Percentiles rank a stretch among this genome's conserved stretches.
Conservation (phyloP, 2,329 filamentous ascomycete species). For the Aspergillus japonicus region DNA sequence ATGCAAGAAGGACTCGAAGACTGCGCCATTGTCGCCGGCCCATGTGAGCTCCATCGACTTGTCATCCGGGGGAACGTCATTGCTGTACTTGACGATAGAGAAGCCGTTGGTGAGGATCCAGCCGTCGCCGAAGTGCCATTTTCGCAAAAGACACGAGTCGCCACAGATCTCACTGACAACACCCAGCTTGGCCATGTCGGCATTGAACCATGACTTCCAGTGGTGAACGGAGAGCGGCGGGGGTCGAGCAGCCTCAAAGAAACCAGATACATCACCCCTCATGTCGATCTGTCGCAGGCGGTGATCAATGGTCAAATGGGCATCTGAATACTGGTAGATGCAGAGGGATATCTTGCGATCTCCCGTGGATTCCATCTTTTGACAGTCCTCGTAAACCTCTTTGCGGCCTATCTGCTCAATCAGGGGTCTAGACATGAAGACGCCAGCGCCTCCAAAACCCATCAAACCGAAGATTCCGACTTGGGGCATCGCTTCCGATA, state of each 20-base stretch:
- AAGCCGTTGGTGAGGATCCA: conserved; percentile 60
- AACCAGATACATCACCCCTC: conserved; percentile 55
- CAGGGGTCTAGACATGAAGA: conserved; percentile 58
- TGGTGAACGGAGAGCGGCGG: conserved; percentile 60
- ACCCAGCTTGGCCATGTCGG: conserved; percentile 52
- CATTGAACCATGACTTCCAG: conserved; percentile 62
- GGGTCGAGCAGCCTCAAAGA: conserved; percentile 57
- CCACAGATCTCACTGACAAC: conserved; percentile 55
- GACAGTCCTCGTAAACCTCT: conserved; percentile 49
- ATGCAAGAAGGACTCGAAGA: conserved; percentile 49
- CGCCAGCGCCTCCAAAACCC: conserved; percentile 61
- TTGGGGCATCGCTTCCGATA: conserved; percentile 57
- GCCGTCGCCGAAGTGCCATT: conserved; percentile 50
- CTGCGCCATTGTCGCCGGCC: conserved; percentile 46
- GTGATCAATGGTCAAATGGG: conserved; percentile 56
- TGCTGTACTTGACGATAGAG: conserved; percentile 54
- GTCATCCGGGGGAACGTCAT: conserved; percentile 44
- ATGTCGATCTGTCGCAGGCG: conserved; percentile 60
- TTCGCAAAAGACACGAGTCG: conserved; percentile 55
- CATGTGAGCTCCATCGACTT: conserved; percentile 56
- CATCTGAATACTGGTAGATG: conserved; percentile 55
- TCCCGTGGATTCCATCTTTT: conserved; percentile 48
- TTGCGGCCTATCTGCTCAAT: conserved; percentile 47
- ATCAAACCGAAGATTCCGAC: conserved; percentile 57
- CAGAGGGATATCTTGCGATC: conserved; percentile 60